Evolutionary conservation across 176 grass and related monocot species (phyloP).

Genomic region (Oryza glumipatula): DNA sequence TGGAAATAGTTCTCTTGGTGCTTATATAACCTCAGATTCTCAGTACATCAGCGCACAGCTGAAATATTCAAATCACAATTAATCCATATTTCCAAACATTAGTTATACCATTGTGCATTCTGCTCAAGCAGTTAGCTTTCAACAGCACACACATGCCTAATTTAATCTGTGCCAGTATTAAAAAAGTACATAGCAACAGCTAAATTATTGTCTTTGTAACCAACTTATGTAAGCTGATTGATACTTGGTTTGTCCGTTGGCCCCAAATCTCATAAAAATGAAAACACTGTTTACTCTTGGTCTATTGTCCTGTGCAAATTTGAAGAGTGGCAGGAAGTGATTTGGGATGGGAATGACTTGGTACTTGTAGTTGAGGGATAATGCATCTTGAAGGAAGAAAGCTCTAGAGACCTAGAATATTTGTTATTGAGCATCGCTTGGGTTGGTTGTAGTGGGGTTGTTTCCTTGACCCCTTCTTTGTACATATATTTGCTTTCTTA

Average conservation of each 20-base stretch:
- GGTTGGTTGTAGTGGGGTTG: no score
- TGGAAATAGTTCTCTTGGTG: slow-evolving; percentile 1
- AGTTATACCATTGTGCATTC: neutral
- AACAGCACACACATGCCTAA: neutral
- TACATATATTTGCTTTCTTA: no score
- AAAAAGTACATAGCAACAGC: neutral
- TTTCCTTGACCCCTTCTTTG: no score
- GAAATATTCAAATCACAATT: slow-evolving; percentile 7
- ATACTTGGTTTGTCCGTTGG: neutral
- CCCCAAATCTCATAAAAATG: neutral
- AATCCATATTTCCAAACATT: neutral
- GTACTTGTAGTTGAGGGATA: neutral
- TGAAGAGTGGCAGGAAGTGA: neutral
- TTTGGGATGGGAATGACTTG: neutral
- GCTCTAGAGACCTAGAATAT: slow-evolving; percentile 1
- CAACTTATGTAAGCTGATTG: slow-evolving; percentile 1
- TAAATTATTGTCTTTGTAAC: neutral
- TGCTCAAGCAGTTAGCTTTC: neutral
- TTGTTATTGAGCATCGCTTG: neutral
- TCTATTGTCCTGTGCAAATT: slow-evolving; percentile 1
- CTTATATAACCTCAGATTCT: neutral
- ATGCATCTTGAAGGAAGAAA: slow-evolving; percentile 10
- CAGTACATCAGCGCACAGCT: neutral
- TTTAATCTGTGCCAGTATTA: neutral
- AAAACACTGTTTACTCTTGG: neutral